These are phyloP conservation scores for Linnemannia elongata DNA, from an alignment of 192 early-diverging fungal species.

Conservation along the genomic window DNA sequence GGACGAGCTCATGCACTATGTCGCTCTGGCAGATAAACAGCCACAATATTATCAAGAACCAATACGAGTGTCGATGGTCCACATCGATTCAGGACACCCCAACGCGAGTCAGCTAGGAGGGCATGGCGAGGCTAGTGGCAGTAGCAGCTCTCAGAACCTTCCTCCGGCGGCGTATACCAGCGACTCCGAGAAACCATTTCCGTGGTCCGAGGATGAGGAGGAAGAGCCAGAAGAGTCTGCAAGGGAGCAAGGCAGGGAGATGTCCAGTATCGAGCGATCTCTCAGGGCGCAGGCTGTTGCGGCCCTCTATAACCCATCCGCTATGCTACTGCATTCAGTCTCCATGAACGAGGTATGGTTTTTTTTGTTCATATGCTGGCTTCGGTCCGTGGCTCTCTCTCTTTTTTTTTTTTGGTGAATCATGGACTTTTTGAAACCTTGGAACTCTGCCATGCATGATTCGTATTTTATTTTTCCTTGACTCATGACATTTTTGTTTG, in stretches of 20 bases:
- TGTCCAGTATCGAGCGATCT: neutral
- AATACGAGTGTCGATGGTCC: neutral
- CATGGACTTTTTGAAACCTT: neutral
- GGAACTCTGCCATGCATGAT: neutral
- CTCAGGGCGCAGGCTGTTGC: slow-evolving; percentile 22
- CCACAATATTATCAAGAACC: neutral
- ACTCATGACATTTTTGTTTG: neutral
- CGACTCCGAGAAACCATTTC: neutral
- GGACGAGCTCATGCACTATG: neutral
- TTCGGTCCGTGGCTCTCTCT: neutral
- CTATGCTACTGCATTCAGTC: slow-evolving; percentile 29
- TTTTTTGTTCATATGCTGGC: too few species aligned
- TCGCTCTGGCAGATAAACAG: neutral
- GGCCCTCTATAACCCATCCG: slow-evolving; percentile 27
- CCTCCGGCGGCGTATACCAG: neutral
- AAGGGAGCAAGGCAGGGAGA: neutral
- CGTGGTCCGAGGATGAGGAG: neutral
- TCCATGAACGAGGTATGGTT: slow-evolving; percentile 51
- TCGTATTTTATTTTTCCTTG: neutral
- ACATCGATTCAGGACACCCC: neutral
- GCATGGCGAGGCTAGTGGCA: neutral
- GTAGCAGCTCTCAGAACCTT: neutral
- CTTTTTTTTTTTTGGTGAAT: neutral
- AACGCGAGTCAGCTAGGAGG: neutral
- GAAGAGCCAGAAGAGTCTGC: neutral